phyloP scores from a whole-genome alignment of 169 alveolate species.

The Babesia ovata region DNA sequence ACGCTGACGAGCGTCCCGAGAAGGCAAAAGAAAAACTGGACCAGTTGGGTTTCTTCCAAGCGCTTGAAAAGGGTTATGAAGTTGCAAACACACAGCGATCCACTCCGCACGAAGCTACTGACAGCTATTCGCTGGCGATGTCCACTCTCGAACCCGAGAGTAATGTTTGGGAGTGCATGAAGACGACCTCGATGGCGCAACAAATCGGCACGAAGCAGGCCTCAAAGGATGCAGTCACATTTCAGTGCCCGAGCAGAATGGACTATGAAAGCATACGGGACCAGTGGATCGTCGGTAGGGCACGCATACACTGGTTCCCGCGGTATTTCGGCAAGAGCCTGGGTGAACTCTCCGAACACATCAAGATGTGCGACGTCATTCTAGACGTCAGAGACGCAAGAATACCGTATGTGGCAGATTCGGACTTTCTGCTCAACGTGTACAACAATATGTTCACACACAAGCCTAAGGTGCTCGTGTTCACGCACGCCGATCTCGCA shows the following conservation, averaged over 20 bases:
- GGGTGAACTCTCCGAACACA: constrained; percentile 66
- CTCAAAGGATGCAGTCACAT: not conserved
- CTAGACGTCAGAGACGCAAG: constrained; percentile 78
- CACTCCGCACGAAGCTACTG: not conserved
- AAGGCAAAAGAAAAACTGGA: constrained; percentile 49
- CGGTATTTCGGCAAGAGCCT: constrained; percentile 69
- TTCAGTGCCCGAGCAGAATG: constrained; percentile 37
- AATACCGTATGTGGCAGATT: constrained; percentile 75
- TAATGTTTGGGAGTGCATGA: constrained; percentile 48
- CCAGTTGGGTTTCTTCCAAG: constrained; percentile 47
- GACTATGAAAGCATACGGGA: constrained; percentile 41
- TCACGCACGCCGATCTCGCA: constrained; percentile 73
- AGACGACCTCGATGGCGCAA: constrained; percentile 11
- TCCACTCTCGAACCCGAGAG: constrained; percentile 24
- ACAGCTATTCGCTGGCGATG: constrained; percentile 37
- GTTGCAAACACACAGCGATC: not conserved
- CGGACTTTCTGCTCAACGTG: constrained; percentile 66
- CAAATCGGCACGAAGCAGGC: constrained; percentile 47
- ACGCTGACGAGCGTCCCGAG: constrained; percentile 17
- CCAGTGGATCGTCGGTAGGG: constrained; percentile 48
- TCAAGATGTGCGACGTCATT: constrained; percentile 71
- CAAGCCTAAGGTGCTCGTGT: constrained; percentile 73
- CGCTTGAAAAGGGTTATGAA: not conserved
- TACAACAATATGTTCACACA: constrained; percentile 69
- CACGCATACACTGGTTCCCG: constrained; percentile 75